A percentile compares a stretch with the other conserved stretches of the same genome.
These are phyloP conservation scores for Fraxinus sp. DNA, from an alignment of 305 asterid genomes.

Conservation along the genomic window DNA sequence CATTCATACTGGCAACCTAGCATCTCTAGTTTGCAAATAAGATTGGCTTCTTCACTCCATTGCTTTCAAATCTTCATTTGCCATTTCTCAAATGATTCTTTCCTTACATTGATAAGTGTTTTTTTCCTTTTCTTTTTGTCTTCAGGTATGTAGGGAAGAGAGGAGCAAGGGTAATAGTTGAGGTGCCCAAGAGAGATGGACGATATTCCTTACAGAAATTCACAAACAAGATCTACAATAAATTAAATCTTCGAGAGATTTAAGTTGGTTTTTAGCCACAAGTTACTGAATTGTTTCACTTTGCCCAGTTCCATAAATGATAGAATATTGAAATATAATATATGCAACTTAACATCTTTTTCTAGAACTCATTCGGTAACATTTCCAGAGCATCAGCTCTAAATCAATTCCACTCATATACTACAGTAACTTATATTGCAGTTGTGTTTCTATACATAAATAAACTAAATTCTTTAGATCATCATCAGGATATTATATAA, in stretches of 20 bases:
- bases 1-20: background rate
- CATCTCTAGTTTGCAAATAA: conserved; percentile 1
- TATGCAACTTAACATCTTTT: background rate
- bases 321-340: conserved; percentile 5
- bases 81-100: background rate
- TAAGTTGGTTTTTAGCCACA: background rate
- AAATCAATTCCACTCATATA: conserved; percentile 9
- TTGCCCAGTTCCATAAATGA: conserved; percentile 14
- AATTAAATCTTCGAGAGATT: conserved; percentile 15
- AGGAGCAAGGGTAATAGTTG: background rate
- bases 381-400: conserved; percentile 19
- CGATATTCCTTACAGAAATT: background rate
- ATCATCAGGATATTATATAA: conserved; percentile 16
- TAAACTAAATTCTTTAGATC: conserved; percentile 4
- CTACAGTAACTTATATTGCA: conserved; percentile 7
- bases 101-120: background rate
- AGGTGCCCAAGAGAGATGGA: background rate
- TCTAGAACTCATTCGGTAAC: background rate
- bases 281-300: conserved; percentile 12
- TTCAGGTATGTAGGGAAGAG: background rate
- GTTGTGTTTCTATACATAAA: conserved; percentile 9
- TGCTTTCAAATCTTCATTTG: background rate
- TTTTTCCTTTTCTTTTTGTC: background rate
- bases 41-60: background rate
- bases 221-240: conserved; percentile 3